Percentiles rank a stretch among this genome's conserved stretches.
Conservation (phyloP, 2,329 filamentous ascomycete genomes). For the Pseudogymnoascus sp. region DNA sequence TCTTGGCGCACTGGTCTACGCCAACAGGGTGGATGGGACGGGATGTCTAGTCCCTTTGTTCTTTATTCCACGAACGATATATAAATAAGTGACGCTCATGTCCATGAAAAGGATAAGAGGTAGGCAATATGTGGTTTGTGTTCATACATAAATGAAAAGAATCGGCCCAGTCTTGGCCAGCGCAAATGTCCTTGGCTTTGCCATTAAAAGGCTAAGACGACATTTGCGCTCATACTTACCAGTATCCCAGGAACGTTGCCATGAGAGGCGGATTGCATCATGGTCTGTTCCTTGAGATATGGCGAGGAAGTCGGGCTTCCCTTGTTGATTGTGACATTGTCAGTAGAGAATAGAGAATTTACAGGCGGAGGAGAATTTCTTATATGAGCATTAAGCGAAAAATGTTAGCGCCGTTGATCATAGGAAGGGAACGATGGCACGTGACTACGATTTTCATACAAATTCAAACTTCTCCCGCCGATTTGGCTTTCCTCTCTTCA, state of each 20-base stretch:
- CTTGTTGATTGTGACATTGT: constrained; percentile 3
- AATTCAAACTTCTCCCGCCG: not conserved
- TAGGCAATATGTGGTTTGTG: constrained; percentile 32
- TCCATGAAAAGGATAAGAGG: constrained; percentile 30
- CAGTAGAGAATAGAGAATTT: not conserved
- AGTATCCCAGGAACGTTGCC: not conserved
- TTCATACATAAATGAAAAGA: not conserved
- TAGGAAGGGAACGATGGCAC: not conserved
- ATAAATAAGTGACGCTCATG: constrained; percentile 31
- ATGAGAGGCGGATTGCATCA: constrained; percentile 7
- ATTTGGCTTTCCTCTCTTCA: constrained; percentile 13
- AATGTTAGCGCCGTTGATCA: constrained; percentile 11
- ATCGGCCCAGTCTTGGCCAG: not conserved
- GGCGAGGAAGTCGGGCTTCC: not conserved
- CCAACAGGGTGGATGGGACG: constrained; percentile 32
- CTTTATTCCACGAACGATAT: constrained; percentile 32
- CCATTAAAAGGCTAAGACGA: not conserved
- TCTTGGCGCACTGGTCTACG: constrained; percentile 29
- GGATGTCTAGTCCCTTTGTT: constrained; percentile 32
- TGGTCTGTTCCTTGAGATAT: not conserved
- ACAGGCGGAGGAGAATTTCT: constrained; percentile 1
- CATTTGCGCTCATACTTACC: not conserved
- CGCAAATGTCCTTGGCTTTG: not conserved
- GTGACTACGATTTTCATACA: not conserved
- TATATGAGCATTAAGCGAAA: constrained; percentile 8